Evolutionary conservation across 2,329 filamentous ascomycete genomes (phyloP).

Genomic region (Pseudocercospora cruenta): DNA sequence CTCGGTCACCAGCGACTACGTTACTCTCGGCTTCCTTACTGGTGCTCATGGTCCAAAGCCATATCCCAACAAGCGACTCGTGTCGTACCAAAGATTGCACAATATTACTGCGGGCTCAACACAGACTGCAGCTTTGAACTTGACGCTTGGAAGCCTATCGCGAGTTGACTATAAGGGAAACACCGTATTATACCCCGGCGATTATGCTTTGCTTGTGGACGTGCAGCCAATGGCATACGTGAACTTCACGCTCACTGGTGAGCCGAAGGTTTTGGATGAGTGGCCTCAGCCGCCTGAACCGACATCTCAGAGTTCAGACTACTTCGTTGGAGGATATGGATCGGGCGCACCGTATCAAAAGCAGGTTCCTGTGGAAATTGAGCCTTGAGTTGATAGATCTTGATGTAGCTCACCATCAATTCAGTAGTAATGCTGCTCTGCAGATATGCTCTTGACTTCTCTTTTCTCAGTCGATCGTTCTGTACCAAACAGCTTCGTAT

Average conservation of each 20-base stretch:
- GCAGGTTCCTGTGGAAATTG: slow-evolving; percentile 14
- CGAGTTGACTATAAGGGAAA: slow-evolving; percentile 56
- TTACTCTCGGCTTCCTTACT: slow-evolving; percentile 55
- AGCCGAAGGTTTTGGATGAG: slow-evolving; percentile 47
- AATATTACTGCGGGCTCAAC: slow-evolving; percentile 31
- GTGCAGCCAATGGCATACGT: slow-evolving; percentile 45
- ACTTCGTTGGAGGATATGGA: slow-evolving; percentile 39
- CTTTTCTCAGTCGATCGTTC: not conserved
- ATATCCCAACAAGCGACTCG: slow-evolving; percentile 57
- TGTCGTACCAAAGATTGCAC: slow-evolving; percentile 54
- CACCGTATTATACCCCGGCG: slow-evolving; percentile 58
- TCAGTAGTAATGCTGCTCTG: not conserved
- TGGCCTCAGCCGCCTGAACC: slow-evolving; percentile 39
- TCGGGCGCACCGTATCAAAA: slow-evolving; percentile 20
- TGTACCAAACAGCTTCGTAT: not conserved
- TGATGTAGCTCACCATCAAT: not conserved
- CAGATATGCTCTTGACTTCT: not conserved
- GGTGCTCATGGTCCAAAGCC: slow-evolving; percentile 55
- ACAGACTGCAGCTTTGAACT: slow-evolving; percentile 42
- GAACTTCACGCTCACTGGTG: slow-evolving; percentile 54
- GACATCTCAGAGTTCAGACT: slow-evolving; percentile 29
- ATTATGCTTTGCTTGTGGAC: slow-evolving; percentile 55
- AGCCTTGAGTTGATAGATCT: not conserved
- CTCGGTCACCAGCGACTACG: slow-evolving; percentile 54
- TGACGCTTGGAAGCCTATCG: slow-evolving; percentile 56